Base-by-base conservation (phyloP, 257 asterid genomes). In the Scutellaria barbata region DNA sequence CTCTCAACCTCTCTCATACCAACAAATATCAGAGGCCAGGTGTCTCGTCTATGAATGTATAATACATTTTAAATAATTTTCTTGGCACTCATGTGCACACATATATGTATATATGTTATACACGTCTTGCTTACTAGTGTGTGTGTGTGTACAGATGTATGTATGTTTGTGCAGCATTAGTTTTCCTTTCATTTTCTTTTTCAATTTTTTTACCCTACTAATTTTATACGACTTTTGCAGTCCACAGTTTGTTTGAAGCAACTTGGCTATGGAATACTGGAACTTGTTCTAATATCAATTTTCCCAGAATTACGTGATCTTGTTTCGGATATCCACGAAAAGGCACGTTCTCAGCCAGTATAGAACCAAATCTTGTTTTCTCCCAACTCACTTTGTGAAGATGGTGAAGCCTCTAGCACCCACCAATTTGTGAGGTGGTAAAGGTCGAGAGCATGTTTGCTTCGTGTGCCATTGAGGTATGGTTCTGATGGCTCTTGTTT, bases 201-300 rank as follows among this genome's bases (percentile, higher is more conserved):
- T 50, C 45, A 39, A 2, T 2, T 11, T 10, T 6, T 7, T 37
- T 3, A 12, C 71, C 53, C 6, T 30, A 46, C 60, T 50, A 14
- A 55, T 58, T 59, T 48, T 37, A 10, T 41, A 41, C 42, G 52
- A 10, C 5, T 56, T 37, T 62, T 74, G 94, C 96, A 95, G 98
- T 95, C 99, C 30, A 78, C 91, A 20, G 80, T 89, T 37, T 95
- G 99, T 71, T 76, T 95, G 80, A 92, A 95, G 96, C 99, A 95
- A 83, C 95, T 95, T 75, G 93, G 95, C 3, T 95, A 88, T 75
- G 98, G 91, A 52, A 87, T 95, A 70, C 87, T 95, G 41, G 99
- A 95, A 79, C 97, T 88, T 46, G 83, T 90, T 50, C 86, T 95
- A 14, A 52, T 92, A 68, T 85, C 97, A 20, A 63, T 90, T 47